Conservation (phyloP, 495 filamentous ascomycete species). For the Parmelia sp. region DNA sequence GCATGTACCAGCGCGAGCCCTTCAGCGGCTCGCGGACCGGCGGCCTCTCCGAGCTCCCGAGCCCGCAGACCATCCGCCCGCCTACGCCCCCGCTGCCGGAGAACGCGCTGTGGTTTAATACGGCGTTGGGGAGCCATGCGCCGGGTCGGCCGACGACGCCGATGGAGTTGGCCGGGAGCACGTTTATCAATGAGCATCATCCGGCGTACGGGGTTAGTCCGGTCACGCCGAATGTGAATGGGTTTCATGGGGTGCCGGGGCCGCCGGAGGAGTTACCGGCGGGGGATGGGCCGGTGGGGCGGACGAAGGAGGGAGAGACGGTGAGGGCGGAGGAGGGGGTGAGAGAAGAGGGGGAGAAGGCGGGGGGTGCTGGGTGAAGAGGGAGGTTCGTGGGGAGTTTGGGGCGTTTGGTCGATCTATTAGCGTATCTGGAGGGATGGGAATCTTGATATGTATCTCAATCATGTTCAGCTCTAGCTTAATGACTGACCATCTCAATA, state of each 20-base stretch:
- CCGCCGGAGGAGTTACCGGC: conserved; percentile 7
- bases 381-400: neutral
- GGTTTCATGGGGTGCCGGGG: neutral
- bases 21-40: neutral
- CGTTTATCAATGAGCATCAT: conserved; percentile 25
- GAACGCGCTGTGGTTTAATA: neutral
- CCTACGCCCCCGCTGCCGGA: conserved; percentile 1
- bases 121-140: neutral
- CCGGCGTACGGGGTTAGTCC: conserved; percentile 18
- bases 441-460: neutral
- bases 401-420: neutral
- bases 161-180: conserved; percentile 24
- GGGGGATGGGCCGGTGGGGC: neutral
- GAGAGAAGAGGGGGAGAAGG: neutral
- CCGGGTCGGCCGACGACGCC: conserved; percentile 2
- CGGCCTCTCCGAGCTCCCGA: conserved; percentile 4
- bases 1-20: conserved; percentile 12
- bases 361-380: neutral
- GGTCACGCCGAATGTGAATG: neutral
- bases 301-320: neutral
- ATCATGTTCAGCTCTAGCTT: neutral
- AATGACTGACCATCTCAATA: neutral
- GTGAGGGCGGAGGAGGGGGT: neutral
- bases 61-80: conserved; percentile 4
- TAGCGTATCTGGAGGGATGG: neutral